Conservation (phyloP, 805 yeast genomes). For the Metschnikowia anglica region DNA sequence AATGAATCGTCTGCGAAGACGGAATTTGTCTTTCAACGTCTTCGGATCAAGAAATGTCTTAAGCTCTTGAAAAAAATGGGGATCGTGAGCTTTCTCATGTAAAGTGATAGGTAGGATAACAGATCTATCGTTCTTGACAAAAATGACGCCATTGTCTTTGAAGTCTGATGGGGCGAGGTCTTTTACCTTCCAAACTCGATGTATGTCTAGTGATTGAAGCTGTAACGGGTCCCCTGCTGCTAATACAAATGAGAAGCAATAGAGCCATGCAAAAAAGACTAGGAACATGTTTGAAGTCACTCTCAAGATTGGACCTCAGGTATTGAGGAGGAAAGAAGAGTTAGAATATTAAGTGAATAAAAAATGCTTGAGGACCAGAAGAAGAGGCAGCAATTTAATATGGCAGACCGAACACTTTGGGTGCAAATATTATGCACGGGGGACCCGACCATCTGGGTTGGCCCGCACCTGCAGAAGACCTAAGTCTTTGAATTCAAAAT, state of each 20-base stretch:
- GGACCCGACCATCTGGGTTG: too few species aligned
- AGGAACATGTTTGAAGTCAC: too few species aligned
- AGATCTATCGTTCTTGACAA: slow-evolving; percentile 13
- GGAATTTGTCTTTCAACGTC: slow-evolving; percentile 2
- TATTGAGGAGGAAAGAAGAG: too few species aligned
- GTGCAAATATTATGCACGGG: background rate
- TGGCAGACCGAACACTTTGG: background rate
- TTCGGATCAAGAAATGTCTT: slow-evolving; percentile 1
- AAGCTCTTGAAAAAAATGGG: slow-evolving; percentile 3
- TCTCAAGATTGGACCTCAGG: too few species aligned
- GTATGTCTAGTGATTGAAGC: slow-evolving; percentile 7
- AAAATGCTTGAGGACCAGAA: too few species aligned
- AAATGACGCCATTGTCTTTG: slow-evolving; percentile 5
- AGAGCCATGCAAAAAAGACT: too few species aligned
- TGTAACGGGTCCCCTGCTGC: slow-evolving; percentile 8
- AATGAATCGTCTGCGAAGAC: slow-evolving; percentile 1
- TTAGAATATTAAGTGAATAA: too few species aligned
- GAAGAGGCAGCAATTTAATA: background rate
- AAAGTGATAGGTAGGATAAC: slow-evolving; percentile 1
- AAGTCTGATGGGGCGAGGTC: slow-evolving; percentile 10
- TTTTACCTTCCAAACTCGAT: slow-evolving; percentile 2
- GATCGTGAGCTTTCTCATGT: background rate
- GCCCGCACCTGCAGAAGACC: too few species aligned
- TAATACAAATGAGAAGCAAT: background rate
- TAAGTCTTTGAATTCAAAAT: too few species aligned